Evolutionary conservation across 805 yeast genomes (phyloP).

Genomic region (Babjeviella inositovora): DNA sequence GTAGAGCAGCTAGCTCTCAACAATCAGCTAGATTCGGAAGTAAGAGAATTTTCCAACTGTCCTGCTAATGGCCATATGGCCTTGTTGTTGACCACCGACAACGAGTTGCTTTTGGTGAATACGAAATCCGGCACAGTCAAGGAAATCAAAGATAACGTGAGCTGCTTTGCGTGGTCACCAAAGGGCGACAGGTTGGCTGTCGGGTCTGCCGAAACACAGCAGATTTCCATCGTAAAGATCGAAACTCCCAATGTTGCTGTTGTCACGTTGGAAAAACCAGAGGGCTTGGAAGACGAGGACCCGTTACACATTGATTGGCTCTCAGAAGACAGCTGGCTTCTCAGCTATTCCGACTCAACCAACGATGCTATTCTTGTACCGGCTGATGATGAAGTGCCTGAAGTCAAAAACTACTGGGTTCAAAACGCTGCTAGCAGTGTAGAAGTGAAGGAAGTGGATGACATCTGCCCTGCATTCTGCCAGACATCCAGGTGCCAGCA

Average conservation of each 20-base stretch:
- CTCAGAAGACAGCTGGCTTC: slow-evolving; percentile 3
- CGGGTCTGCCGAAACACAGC: slow-evolving; percentile 2
- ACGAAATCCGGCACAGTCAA: too few relatives aligned
- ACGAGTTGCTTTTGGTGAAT: too few relatives aligned
- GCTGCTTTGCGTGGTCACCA: slow-evolving; percentile 8
- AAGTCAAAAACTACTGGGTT: slow-evolving; percentile 5
- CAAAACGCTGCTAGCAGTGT: too few relatives aligned
- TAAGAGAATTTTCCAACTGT: too few relatives aligned
- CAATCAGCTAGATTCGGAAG: too few relatives aligned
- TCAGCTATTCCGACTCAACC: slow-evolving; percentile 3
- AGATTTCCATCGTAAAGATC: slow-evolving; percentile 5
- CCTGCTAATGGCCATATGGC: too few relatives aligned
- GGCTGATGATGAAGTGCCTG: slow-evolving; percentile 10
- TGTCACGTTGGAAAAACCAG: slow-evolving; percentile 10
- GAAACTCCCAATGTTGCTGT: slow-evolving; percentile 5
- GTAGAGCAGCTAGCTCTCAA: too few relatives aligned
- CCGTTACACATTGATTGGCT: slow-evolving; percentile 10
- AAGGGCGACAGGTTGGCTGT: slow-evolving; percentile 6
- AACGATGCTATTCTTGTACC: slow-evolving; percentile 8
- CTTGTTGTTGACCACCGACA: too few relatives aligned
- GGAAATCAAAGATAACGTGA: slow-evolving; percentile 5
- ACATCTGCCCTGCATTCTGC: slow-evolving; percentile 37
- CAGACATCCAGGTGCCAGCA: slow-evolving; percentile 25
- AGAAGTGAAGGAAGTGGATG: slow-evolving; percentile 16
- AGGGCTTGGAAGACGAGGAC: slow-evolving; percentile 12